Evolutionary conservation across 2,329 filamentous ascomycete genomes (phyloP).

Genomic region (Nothophoma quercina): DNA sequence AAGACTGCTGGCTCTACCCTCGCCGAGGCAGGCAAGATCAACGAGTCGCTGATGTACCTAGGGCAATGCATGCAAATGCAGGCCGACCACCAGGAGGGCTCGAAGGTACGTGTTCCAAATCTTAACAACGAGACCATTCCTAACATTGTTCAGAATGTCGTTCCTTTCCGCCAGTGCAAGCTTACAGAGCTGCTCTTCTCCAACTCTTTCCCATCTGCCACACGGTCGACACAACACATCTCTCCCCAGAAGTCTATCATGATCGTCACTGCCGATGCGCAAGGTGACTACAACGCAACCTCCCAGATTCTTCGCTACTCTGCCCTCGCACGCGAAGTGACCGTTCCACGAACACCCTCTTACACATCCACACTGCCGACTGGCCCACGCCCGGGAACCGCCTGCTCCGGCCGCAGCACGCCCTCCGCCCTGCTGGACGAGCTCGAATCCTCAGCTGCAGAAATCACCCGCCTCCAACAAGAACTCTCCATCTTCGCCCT

Average conservation of each 20-base stretch:
- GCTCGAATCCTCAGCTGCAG: conserved; percentile 80
- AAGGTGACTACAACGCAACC: conserved; percentile 95
- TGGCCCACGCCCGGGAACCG: conserved; percentile 42
- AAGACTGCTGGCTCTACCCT: conserved; percentile 94
- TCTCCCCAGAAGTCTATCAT: conserved; percentile 86
- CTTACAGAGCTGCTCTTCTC: conserved; percentile 62
- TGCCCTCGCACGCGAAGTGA: conserved; percentile 89
- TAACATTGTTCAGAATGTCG: conserved; percentile 59
- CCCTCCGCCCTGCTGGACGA: conserved; percentile 63
- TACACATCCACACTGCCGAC: conserved; percentile 69
- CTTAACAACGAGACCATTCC: background rate
- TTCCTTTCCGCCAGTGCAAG: conserved; percentile 72
- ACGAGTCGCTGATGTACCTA: conserved; percentile 97
- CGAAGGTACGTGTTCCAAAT: conserved; percentile 65
- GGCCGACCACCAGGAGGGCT: conserved; percentile 75
- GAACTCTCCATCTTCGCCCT: conserved; percentile 78
- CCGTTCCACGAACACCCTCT: conserved; percentile 86
- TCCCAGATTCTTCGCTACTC: conserved; percentile 96
- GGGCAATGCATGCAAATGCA: conserved; percentile 97
- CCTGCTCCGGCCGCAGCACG: conserved; percentile 56
- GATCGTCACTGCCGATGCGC: conserved; percentile 93
- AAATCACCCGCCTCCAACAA: conserved; percentile 79
- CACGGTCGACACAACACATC: conserved; percentile 55
- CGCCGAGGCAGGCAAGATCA: conserved; percentile 96
- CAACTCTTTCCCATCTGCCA: conserved; percentile 57